phyloP scores from a whole-genome alignment of 805 yeast genomes.

The Aciculoconidium aculeatum region DNA sequence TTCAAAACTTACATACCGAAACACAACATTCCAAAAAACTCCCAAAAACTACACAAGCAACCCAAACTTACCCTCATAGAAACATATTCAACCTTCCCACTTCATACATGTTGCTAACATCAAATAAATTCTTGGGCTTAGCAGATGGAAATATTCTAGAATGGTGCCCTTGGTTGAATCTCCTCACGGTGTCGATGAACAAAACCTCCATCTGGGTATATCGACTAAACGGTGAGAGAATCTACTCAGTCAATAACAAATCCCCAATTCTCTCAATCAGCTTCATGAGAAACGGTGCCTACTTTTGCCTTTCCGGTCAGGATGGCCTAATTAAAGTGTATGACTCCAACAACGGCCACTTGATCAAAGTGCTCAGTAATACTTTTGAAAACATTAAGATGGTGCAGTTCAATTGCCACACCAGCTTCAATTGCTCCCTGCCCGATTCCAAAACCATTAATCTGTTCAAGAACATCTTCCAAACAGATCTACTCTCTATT shows the following conservation, averaged over 20 bases:
- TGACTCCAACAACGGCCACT: constrained; percentile 42
- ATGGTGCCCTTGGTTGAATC: constrained; percentile 51
- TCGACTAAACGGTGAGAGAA: constrained; percentile 48
- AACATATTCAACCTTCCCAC: no score
- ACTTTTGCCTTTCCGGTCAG: constrained; percentile 39
- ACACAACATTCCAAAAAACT: no score
- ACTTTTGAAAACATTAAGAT: constrained; percentile 14
- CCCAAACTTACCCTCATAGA: no score
- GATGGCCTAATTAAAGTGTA: constrained; percentile 40
- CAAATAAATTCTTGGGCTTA: constrained; percentile 15
- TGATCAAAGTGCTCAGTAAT: constrained; percentile 18
- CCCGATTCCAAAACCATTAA: not conserved
- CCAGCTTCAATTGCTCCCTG: no score
- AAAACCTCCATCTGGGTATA: constrained; percentile 44
- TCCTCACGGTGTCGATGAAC: constrained; percentile 48
- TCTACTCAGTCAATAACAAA: constrained; percentile 41
- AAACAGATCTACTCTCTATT: constrained; percentile 21
- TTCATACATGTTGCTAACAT: no score
- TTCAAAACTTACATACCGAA: no score
- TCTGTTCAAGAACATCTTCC: constrained; percentile 18
- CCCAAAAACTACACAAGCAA: no score
- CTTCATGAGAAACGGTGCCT: constrained; percentile 33
- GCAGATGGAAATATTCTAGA: constrained; percentile 34
- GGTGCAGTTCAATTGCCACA: constrained; percentile 14
- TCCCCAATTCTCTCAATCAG: constrained; percentile 25